Evolutionary conservation across 345 rosid genomes (phyloP).

Genomic region (Arabidopsis suecica): DNA sequence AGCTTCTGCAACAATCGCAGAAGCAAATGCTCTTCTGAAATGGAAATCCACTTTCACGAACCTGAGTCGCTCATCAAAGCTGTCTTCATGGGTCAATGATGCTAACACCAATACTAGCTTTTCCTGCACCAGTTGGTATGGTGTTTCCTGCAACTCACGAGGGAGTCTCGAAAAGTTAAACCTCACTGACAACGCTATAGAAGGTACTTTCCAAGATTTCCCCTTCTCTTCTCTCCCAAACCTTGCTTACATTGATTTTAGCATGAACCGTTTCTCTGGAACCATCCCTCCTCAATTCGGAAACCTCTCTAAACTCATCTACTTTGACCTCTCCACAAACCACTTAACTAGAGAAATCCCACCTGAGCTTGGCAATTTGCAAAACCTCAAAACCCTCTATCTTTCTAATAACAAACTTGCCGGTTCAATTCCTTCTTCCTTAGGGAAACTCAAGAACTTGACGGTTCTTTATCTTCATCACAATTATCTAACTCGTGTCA

Average conservation of each 20-base stretch:
- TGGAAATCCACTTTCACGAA: slow-evolving; percentile 39
- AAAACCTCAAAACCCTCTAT: slow-evolving; percentile 37
- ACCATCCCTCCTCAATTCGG: slow-evolving; percentile 42
- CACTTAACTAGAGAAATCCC: slow-evolving; percentile 42
- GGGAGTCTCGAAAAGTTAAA: slow-evolving; percentile 39
- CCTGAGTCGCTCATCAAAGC: slow-evolving; percentile 30
- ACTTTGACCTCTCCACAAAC: slow-evolving; percentile 45
- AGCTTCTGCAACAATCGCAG: slow-evolving; percentile 15
- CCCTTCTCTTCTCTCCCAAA: slow-evolving; percentile 31
- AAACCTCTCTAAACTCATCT: slow-evolving; percentile 43
- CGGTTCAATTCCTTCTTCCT: no score
- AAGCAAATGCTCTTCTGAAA: slow-evolving; percentile 41
- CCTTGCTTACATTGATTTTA: slow-evolving; percentile 39
- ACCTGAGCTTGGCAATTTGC: slow-evolving; percentile 39
- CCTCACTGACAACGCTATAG: slow-evolving; percentile 36
- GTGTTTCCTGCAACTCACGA: slow-evolving; percentile 38
- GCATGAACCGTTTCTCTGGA: slow-evolving; percentile 44
- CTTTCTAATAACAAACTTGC: background rate
- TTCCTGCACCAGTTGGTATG: slow-evolving; percentile 43
- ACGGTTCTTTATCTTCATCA: no score
- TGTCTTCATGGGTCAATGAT: slow-evolving; percentile 26
- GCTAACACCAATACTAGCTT: slow-evolving; percentile 4
- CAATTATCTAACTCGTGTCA: no score
- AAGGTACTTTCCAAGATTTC: slow-evolving; percentile 37
- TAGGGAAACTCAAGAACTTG: no score